phyloP scores from a whole-genome alignment of 495 filamentous ascomycete species.

The Penicillium parvum region DNA sequence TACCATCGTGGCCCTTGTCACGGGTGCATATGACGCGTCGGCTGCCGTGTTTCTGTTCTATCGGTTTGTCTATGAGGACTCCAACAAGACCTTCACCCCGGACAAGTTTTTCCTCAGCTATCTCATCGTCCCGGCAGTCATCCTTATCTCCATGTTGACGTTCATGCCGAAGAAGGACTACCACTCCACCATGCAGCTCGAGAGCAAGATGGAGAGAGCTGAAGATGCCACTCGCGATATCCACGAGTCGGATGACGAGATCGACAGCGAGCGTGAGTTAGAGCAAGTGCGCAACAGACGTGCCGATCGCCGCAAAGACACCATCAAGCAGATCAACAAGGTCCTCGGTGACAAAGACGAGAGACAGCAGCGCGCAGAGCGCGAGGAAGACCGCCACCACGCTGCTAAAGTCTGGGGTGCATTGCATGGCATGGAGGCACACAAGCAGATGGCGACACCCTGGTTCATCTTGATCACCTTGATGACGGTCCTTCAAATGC shows the following conservation, averaged over 20 bases:
- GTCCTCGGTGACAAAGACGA: conserved; percentile 59
- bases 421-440: conserved; percentile 69
- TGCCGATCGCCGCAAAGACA: conserved; percentile 54
- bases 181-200: conserved; percentile 53
- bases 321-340: conserved; percentile 62
- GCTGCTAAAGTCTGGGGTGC: conserved; percentile 66
- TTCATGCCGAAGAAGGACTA: conserved; percentile 62
- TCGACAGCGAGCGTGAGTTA: conserved; percentile 38
- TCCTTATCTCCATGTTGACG: conserved; percentile 51
- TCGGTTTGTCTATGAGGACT: conserved; percentile 53
- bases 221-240: conserved; percentile 40
- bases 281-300: conserved; percentile 54
- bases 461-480: conserved; percentile 92
- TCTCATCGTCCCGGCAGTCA: conserved; percentile 52
- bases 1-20: conserved; percentile 62
- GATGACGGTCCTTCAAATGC: conserved; percentile 94
- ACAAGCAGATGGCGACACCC: conserved; percentile 70
- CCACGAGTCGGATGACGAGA: conserved; percentile 59
- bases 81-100: conserved; percentile 45
- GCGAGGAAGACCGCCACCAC: conserved; percentile 51
- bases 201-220: conserved; percentile 60
- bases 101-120: conserved; percentile 64
- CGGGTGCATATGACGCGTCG: conserved; percentile 68
- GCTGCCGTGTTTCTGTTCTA: conserved; percentile 66
- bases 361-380: conserved; percentile 43